Conservation (phyloP, 257 asterid species). For the Linaria vulgaris region DNA sequence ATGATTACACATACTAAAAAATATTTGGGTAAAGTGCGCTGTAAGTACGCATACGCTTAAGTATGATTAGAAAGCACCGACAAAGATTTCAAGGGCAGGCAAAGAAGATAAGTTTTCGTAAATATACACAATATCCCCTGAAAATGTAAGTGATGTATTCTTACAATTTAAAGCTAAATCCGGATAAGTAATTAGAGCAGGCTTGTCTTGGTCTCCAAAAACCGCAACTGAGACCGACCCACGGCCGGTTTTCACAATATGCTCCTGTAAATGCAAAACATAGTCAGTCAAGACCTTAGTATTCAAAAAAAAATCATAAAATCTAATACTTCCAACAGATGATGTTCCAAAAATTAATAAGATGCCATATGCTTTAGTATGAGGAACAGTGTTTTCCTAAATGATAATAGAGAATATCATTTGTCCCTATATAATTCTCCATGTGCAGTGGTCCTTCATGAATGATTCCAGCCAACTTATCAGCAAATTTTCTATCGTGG, state of each 20-base stretch:
- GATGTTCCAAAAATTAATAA: constrained; percentile 18
- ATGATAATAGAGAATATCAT: constrained; percentile 21
- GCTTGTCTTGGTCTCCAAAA: constrained; percentile 93
- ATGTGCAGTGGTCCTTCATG: constrained; percentile 24
- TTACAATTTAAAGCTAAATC: constrained; percentile 94
- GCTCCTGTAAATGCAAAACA: constrained; percentile 64
- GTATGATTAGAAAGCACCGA: constrained; percentile 13
- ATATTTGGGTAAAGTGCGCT: constrained; percentile 10
- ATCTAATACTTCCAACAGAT: constrained; percentile 35
- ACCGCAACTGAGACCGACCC: constrained; percentile 84
- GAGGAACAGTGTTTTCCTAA: constrained; percentile 24
- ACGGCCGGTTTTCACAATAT: constrained; percentile 70
- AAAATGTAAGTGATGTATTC: constrained; percentile 30
- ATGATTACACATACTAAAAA: background rate
- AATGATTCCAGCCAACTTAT: constrained; percentile 32
- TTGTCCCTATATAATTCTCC: constrained; percentile 27
- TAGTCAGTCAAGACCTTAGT: constrained; percentile 28
- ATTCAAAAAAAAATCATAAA: constrained; percentile 22
- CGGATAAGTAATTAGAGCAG: constrained; percentile 92
- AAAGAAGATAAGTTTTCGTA: constrained; percentile 14
- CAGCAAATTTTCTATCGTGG: constrained; percentile 21
- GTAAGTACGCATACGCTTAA: constrained; percentile 3
- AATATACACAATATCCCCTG: constrained; percentile 1
- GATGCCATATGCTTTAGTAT: constrained; percentile 26
- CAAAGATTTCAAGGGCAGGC: constrained; percentile 19